Percentiles rank a stretch among this genome's conserved stretches.
Conservation (phyloP, 768 basidiomycete genomes). For the Amanita polypyramis region DNA sequence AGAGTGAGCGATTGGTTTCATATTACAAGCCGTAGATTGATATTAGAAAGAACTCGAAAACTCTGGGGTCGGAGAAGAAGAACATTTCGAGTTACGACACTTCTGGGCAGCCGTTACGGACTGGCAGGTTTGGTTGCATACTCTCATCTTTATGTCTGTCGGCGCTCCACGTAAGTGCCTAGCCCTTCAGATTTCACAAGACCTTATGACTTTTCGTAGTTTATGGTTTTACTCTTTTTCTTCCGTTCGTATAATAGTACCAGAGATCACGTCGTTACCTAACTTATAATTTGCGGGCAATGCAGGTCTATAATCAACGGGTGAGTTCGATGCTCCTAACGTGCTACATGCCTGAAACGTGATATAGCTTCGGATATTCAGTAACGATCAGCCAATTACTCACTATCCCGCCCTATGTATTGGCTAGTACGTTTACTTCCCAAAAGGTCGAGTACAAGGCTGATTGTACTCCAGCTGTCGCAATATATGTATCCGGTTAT, state of each 20-base stretch:
- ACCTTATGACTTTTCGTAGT: constrained; percentile 27
- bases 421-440: constrained; percentile 38
- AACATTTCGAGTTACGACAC: constrained; percentile 45
- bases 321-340: constrained; percentile 15
- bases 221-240: constrained; percentile 61
- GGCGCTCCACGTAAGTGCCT: constrained; percentile 47
- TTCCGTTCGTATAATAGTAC: constrained; percentile 38
- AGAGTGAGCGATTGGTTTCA: constrained; percentile 29
- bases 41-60: constrained; percentile 35
- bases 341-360: background rate
- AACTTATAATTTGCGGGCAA: background rate
- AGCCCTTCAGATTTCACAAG: constrained; percentile 6
- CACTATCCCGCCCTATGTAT: constrained; percentile 57
- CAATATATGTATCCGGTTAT: constrained; percentile 39
- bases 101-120: constrained; percentile 44
- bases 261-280: constrained; percentile 28
- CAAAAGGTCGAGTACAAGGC: background rate
- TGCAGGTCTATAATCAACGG: constrained; percentile 48
- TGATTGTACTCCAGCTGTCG: constrained; percentile 17
- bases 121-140: constrained; percentile 37
- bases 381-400: constrained; percentile 50
- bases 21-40: background rate
- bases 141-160: constrained; percentile 45
- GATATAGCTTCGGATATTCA: constrained; percentile 46
- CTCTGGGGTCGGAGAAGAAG: constrained; percentile 51